Evolutionary conservation across 257 asterid genomes (phyloP), one percentile per base, ranked within the genome.

Genomic region (Apocynum venetum): DNA sequence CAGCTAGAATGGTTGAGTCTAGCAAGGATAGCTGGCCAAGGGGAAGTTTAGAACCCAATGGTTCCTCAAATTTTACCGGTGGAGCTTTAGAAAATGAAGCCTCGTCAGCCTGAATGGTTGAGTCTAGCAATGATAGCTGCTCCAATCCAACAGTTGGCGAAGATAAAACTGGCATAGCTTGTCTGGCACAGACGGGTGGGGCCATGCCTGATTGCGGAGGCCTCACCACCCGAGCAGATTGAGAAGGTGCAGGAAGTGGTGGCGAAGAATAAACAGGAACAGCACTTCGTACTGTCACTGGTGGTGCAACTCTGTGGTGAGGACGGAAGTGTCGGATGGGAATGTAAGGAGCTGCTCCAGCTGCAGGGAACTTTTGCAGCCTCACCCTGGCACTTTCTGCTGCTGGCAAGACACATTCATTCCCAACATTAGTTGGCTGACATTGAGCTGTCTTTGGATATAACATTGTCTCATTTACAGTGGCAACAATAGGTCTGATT

Each of bases 211-310:
- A 47, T 14, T 85, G 77, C 53, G 90, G 84, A 68, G 92, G 89
- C 88, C 95, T 87, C 79, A 80, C 85, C 80, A 83, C 81, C 40
- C 80, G 81, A 38, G 91, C 84, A 59, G 89, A 72, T 81, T 78
- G 92, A 19, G 83, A 71, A 48, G 92, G 89, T 20, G 88, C 80
- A 82, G 90, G 91, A 81, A 85, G 85, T 25, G 95, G 96, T 10
- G 97, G 98, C 13, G 98, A 92, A 67, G 98, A 92, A 88, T 86
- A 95, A 76, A 91, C 97, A 0, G 98, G 98, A 79, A 92, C 77
- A 3, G 93, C 77, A 79, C 82, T 89, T 68, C 98, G 87, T 78
- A 95, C 80, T 3, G 97, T 96, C 88, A 96, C 99, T 0, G 97
- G 95, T 64, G 92, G 96, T 71, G 99, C 97, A 61, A 89, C 78